A percentile compares a stretch with the other conserved stretches of the same genome.
phyloP scores from a whole-genome alignment of 495 filamentous ascomycete species.

The Penicillium angulare region DNA sequence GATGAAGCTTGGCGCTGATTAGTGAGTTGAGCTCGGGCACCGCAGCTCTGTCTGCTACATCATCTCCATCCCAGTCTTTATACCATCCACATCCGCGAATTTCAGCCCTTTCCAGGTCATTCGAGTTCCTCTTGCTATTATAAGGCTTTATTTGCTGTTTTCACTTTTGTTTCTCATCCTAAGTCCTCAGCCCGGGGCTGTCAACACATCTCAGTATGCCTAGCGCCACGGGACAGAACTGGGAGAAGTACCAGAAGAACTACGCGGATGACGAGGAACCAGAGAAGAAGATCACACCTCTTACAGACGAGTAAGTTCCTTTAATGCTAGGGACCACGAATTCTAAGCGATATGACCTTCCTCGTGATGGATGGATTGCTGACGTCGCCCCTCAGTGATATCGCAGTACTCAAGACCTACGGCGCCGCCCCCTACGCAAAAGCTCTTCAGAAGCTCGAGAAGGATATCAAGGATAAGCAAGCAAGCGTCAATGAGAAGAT shows the following conservation, averaged over 20 bases:
- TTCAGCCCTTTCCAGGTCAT: slow-evolving; percentile 4
- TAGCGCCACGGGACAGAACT: slow-evolving; percentile 87
- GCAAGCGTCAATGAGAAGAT: slow-evolving; percentile 98
- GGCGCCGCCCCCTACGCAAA: slow-evolving; percentile 94
- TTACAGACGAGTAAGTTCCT: slow-evolving; percentile 83
- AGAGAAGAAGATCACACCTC: slow-evolving; percentile 98
- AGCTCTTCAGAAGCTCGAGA: slow-evolving; percentile 90
- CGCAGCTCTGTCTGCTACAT: slow-evolving; percentile 35
- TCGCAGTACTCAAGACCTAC: slow-evolving; percentile 98
- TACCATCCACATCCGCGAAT: slow-evolving; percentile 17
- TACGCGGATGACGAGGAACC: slow-evolving; percentile 94
- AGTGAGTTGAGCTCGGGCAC: slow-evolving; percentile 38
- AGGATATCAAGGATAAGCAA: slow-evolving; percentile 97
- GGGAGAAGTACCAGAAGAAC: slow-evolving; percentile 98
- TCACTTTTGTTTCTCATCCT: slow-evolving; percentile 3
- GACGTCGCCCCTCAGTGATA: slow-evolving; percentile 65
- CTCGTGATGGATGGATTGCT: slow-evolving; percentile 23
- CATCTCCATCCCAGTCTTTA: slow-evolving; percentile 22
- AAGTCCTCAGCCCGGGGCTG: slow-evolving; percentile 27
- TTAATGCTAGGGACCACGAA: slow-evolving; percentile 3
- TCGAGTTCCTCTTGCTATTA: too few relatives aligned
- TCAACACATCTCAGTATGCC: slow-evolving; percentile 60
- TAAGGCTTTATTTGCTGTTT: neutral
- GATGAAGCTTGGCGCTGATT: slow-evolving; percentile 47
- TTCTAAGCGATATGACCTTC: neutral